phyloP scores from a whole-genome alignment of 2,329 filamentous ascomycete genomes.

The Colletotrichum lupini region DNA sequence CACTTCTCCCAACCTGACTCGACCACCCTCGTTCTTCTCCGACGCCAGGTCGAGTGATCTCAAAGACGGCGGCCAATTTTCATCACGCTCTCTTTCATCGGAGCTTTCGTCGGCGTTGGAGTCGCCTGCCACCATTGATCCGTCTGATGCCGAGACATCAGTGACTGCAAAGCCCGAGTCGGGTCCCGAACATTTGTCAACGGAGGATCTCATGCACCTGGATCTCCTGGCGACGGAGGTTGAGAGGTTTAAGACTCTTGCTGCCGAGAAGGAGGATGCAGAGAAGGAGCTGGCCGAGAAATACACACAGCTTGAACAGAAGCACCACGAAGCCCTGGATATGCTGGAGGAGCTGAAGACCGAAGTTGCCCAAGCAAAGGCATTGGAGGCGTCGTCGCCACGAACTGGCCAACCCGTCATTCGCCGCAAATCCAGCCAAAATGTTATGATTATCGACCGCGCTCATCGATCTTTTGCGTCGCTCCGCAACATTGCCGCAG shows the following conservation, averaged over 20 bases:
- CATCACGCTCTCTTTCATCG: conserved; percentile 91
- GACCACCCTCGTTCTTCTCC: conserved; percentile 87
- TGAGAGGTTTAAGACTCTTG: conserved; percentile 75
- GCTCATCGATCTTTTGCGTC: conserved; percentile 92
- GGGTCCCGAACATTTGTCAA: conserved; percentile 39
- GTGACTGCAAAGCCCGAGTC: conserved; percentile 56
- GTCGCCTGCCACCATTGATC: conserved; percentile 73
- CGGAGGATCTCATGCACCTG: conserved; percentile 52
- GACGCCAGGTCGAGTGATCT: conserved; percentile 77
- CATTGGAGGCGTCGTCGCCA: conserved; percentile 66
- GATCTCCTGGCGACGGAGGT: conserved; percentile 70
- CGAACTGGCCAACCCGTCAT: conserved; percentile 80
- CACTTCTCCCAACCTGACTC: conserved; percentile 60
- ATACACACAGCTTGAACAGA: conserved; percentile 84
- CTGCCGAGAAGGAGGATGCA: conserved; percentile 80
- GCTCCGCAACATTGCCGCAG: conserved; percentile 86
- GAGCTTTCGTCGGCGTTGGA: conserved; percentile 91
- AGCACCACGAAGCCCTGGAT: conserved; percentile 84
- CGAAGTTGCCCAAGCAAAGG: conserved; percentile 83
- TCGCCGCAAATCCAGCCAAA: conserved; percentile 92
- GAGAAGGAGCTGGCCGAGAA: conserved; percentile 79
- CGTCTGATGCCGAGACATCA: conserved; percentile 67
- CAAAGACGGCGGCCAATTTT: conserved; percentile 74
- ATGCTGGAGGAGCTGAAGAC: conserved; percentile 92
- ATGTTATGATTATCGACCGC: conserved; percentile 86